Evolutionary conservation across 805 yeast species (phyloP).

Genomic region (Sugiyamaella marilandica): DNA sequence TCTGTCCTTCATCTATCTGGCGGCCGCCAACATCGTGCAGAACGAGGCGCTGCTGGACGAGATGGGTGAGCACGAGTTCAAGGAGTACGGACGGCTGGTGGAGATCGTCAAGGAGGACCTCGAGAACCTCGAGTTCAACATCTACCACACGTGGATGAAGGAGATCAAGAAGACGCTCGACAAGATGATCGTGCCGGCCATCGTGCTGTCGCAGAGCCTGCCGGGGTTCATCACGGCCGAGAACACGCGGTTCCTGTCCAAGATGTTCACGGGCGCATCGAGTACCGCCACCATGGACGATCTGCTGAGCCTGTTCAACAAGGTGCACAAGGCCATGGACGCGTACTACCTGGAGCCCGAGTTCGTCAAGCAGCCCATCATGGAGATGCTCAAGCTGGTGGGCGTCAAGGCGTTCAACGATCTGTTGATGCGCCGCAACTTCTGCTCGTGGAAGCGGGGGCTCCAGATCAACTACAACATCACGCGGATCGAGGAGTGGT

Average conservation of each 20-base stretch:
- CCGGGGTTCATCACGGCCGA: constrained; percentile 95
- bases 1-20: constrained; percentile 89
- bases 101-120: constrained; percentile 91
- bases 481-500: constrained; percentile 97
- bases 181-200: constrained; percentile 91
- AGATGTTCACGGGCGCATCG: constrained; percentile 66
- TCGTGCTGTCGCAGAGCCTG: constrained; percentile 86
- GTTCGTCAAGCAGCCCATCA: constrained; percentile 77
- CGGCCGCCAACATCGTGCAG: constrained; percentile 84
- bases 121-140: constrained; percentile 86
- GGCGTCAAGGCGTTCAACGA: constrained; percentile 95
- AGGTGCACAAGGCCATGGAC: constrained; percentile 89
- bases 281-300: constrained; percentile 87
- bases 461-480: constrained; percentile 93
- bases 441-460: constrained; percentile 96
- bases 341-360: constrained; percentile 81
- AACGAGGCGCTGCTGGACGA: constrained; percentile 75
- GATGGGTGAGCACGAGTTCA: constrained; percentile 85
- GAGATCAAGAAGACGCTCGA: constrained; percentile 86
- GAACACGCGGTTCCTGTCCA: constrained; percentile 71
- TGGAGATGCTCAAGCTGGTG: constrained; percentile 77
- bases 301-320: constrained; percentile 79
- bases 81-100: constrained; percentile 82
- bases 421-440: constrained; percentile 87
- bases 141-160: constrained; percentile 96